Percentiles rank a stretch among this genome's conserved stretches.
Conservation (phyloP, 73 alveolate genomes). For the Stentor roeselii region DNA sequence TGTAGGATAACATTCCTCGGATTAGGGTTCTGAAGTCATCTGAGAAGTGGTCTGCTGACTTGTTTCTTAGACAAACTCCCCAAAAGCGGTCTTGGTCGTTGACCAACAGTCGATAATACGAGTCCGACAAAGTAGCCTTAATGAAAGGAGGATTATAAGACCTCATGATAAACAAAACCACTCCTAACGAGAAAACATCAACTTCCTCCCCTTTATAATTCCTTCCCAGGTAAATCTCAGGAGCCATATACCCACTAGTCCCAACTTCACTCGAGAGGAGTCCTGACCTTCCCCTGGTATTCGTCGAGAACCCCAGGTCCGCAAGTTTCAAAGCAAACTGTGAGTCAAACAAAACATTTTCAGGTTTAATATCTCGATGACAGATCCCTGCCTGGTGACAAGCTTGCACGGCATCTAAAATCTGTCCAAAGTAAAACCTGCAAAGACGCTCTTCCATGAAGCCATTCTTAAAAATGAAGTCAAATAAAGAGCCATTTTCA, state of each 20-base stretch:
- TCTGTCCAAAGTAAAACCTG: slow-evolving; percentile 66
- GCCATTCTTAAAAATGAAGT: slow-evolving; percentile 68
- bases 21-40: slow-evolving; percentile 59
- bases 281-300: slow-evolving; percentile 34
- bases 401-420: slow-evolving; percentile 71
- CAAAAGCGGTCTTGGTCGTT: slow-evolving; percentile 56
- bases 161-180: slow-evolving; percentile 59
- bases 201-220: slow-evolving; percentile 52
- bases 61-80: slow-evolving; percentile 51
- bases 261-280: slow-evolving; percentile 36
- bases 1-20: slow-evolving; percentile 52
- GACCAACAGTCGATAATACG: slow-evolving; percentile 44
- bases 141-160: slow-evolving; percentile 60
- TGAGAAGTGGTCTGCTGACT: slow-evolving; percentile 37
- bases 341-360: slow-evolving; percentile 68
- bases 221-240: slow-evolving; percentile 51
- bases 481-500: slow-evolving; percentile 66
- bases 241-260: slow-evolving; percentile 59
- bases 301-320: slow-evolving; percentile 82
- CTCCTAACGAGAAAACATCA: slow-evolving; percentile 70
- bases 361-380: slow-evolving; percentile 95
- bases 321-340: slow-evolving; percentile 64
- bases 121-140: slow-evolving; percentile 35
- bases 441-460: slow-evolving; percentile 61
- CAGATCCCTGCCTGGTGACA: slow-evolving; percentile 64